Base-by-base conservation (phyloP, 2,329 filamentous ascomycete species). In the Fusarium foetens region DNA sequence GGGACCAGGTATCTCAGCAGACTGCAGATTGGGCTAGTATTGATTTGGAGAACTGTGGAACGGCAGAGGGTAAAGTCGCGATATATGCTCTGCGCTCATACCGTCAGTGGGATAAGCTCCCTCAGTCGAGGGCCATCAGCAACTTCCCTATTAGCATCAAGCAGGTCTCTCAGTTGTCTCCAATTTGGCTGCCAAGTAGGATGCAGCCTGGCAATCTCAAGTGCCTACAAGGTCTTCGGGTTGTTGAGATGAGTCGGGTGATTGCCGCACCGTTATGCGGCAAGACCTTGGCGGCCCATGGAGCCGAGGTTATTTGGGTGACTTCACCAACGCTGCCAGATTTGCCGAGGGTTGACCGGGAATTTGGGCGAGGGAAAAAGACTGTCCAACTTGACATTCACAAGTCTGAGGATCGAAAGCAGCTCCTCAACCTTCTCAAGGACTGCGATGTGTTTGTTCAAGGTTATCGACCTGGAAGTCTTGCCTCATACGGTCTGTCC, bases 191-290 rank as follows among this genome's bases (percentile, higher is more conserved):
- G 1, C 35, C 66, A 3, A n/a, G 17, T 5, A 49, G 35, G 3
- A 65, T 68, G 48, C n/a, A 8, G 13, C 12, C 23, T 1, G 58
- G 62, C 2, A 71, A 39, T 13, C n/a, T 41, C 0, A 70, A 66
- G 23, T 83, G 81, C 78, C 73, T 88, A 84, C 42, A 83, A 79
- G 91, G 91, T 1, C 84, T 94, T 74, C 90, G 90, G 62, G 91
- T 94, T 10, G 84, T 94, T 11, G 92, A 94, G 78, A 82, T 94
- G 54, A 92, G 90, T 75, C 89, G 92, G 23, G 89, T 94, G 63
- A 93, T 94, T 68, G 92, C 92, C 16, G 91, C 90, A 0, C 91
- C 92, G 16, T 87, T 90, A 3, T 90, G 93, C 60, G 89, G 89
- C 16, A 88, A 89, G 43, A 88, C 88, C 1, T 85, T 94, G 2